Evolutionary conservation across 2,329 filamentous ascomycete species (phyloP).

Genomic region (Beauveria varroae): DNA sequence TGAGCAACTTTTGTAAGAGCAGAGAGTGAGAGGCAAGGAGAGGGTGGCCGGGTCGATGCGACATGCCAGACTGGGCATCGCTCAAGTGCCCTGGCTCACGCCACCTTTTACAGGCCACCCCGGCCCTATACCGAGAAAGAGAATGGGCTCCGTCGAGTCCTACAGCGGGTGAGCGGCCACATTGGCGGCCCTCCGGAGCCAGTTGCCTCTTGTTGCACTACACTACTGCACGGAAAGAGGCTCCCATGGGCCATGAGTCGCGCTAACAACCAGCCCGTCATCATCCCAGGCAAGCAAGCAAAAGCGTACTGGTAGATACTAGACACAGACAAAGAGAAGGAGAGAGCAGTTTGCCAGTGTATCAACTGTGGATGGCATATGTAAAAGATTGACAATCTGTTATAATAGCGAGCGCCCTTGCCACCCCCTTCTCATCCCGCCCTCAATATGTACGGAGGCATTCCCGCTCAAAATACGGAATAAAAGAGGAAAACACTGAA

Average conservation of each 20-base stretch:
- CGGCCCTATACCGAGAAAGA: slow-evolving; percentile 2
- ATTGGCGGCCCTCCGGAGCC: not conserved
- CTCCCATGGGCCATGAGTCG: slow-evolving; percentile 3
- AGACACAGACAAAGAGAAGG: not conserved
- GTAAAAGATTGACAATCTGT: not conserved
- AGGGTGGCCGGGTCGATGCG: slow-evolving; percentile 3
- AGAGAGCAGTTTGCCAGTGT: too few species aligned
- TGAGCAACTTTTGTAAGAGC: too few species aligned
- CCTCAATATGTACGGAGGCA: not conserved
- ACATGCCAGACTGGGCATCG: slow-evolving; percentile 10
- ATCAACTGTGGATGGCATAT: too few species aligned
- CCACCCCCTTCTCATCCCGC: not conserved
- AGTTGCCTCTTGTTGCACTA: not conserved
- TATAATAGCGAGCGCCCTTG: not conserved
- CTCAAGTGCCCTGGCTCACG: slow-evolving; percentile 1
- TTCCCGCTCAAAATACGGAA: not conserved
- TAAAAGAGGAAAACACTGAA: not conserved
- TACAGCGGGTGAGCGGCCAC: not conserved
- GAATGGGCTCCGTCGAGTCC: not conserved
- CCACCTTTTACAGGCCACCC: not conserved
- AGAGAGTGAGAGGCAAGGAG: too few species aligned
- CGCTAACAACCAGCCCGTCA: not conserved
- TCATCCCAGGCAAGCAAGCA: not conserved
- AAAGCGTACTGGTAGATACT: not conserved
- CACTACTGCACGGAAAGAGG: not conserved